Conservation (phyloP, 495 filamentous ascomycete species). For the Polyplosphaeria fusca region DNA sequence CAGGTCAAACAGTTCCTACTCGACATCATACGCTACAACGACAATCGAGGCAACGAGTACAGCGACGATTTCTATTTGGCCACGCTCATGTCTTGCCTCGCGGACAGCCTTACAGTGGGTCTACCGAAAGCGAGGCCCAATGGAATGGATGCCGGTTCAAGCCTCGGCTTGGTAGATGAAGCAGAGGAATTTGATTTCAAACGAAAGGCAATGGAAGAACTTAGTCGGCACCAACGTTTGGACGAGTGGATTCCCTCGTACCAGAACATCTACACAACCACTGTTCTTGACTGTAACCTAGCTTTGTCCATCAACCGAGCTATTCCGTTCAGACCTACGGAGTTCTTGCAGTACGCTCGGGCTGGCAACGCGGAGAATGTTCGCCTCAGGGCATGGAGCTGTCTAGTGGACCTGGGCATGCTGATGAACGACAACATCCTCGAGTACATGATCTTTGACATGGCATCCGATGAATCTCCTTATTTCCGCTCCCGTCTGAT, state of each 20-base stretch:
- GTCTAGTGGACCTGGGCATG: constrained; percentile 73
- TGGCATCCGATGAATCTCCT: constrained; percentile 76
- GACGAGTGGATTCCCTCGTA: constrained; percentile 91
- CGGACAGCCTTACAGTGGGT: constrained; percentile 57
- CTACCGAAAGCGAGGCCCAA: constrained; percentile 44
- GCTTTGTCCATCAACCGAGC: constrained; percentile 69
- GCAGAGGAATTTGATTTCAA: constrained; percentile 55
- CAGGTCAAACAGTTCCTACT: constrained; percentile 74
- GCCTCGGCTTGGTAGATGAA: constrained; percentile 53
- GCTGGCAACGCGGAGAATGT: constrained; percentile 75
- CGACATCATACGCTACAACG: constrained; percentile 86
- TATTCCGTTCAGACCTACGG: constrained; percentile 56
- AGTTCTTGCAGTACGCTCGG: constrained; percentile 77
- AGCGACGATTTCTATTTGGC: constrained; percentile 88
- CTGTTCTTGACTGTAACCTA: constrained; percentile 75
- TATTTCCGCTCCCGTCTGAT: constrained; percentile 71
- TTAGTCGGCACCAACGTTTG: constrained; percentile 85
- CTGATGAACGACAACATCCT: constrained; percentile 60
- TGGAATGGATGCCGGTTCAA: constrained; percentile 56
- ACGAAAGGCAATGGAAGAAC: constrained; percentile 70
- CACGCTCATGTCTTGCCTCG: constrained; percentile 72
- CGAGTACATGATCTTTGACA: constrained; percentile 64
- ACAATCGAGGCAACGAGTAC: constrained; percentile 82
- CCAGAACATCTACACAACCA: constrained; percentile 83
- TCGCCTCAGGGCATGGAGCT: constrained; percentile 77